Evolutionary conservation across 2,329 filamentous ascomycete genomes (phyloP).

Genomic region (Cephalotrichum gorgonifer): DNA sequence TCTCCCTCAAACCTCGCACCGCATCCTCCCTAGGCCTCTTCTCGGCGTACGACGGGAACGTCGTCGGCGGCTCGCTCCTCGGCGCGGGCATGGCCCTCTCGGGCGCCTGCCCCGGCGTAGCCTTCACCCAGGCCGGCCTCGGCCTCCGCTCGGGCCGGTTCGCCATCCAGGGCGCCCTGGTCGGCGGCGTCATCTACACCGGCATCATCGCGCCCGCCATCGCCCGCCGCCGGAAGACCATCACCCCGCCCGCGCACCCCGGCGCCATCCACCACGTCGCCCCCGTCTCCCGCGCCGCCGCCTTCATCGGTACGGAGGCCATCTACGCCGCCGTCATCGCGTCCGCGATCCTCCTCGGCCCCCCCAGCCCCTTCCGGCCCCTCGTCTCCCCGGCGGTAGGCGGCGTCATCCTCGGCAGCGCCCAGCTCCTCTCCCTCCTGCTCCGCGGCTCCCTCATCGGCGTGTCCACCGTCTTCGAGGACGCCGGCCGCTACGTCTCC

Average conservation of each 20-base stretch:
- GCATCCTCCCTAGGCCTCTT: slow-evolving; percentile 43
- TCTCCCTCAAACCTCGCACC: slow-evolving; percentile 33
- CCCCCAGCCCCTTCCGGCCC: slow-evolving; percentile 17
- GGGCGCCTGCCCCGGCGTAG: slow-evolving; percentile 55
- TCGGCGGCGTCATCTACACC: slow-evolving; percentile 45
- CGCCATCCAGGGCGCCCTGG: slow-evolving; percentile 40
- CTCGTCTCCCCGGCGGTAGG: slow-evolving; percentile 38
- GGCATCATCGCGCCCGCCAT: slow-evolving; percentile 27
- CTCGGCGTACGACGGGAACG: slow-evolving; percentile 50
- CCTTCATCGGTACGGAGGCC: slow-evolving; percentile 31
- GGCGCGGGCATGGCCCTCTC: slow-evolving; percentile 58
- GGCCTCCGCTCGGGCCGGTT: slow-evolving; percentile 40
- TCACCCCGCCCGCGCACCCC: slow-evolving; percentile 8
- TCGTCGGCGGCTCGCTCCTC: slow-evolving; percentile 50
- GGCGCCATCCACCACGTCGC: slow-evolving; percentile 27
- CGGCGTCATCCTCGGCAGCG: slow-evolving; percentile 46
- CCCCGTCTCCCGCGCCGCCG: slow-evolving; percentile 23
- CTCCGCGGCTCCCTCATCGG: slow-evolving; percentile 45
- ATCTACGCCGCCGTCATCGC: slow-evolving; percentile 27
- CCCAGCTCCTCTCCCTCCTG: slow-evolving; percentile 46
- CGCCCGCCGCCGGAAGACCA: slow-evolving; percentile 15
- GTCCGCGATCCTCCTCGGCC: slow-evolving; percentile 18
- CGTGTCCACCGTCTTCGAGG: slow-evolving; percentile 51
- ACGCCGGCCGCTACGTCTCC: slow-evolving; percentile 45
- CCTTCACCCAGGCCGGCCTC: slow-evolving; percentile 48